Evolutionary conservation across 305 asterid genomes (phyloP).

Genomic region (Rubia tinctorum): DNA sequence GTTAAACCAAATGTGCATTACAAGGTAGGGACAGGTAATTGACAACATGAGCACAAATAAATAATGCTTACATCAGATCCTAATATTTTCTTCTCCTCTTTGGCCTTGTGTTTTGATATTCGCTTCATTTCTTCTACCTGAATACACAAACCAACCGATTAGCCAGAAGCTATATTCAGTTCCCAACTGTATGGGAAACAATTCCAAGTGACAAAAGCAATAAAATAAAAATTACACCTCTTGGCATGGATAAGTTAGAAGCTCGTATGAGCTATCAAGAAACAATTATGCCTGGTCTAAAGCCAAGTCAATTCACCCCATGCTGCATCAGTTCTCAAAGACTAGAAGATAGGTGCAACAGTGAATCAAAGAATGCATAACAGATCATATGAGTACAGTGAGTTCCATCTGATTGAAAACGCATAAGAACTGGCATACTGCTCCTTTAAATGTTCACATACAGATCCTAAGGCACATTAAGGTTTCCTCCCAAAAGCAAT

Average conservation of each 20-base stretch:
- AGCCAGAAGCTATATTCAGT: constrained; percentile 12
- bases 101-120: constrained; percentile 84
- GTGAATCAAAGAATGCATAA: background rate
- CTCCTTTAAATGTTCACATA: background rate
- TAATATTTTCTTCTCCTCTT: constrained; percentile 69
- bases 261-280: no score
- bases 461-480: background rate
- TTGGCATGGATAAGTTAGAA: background rate
- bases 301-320: background rate
- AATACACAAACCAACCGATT: constrained; percentile 21
- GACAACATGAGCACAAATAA: constrained; percentile 8
- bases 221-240: background rate
- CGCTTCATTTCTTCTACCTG: constrained; percentile 92
- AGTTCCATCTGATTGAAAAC: background rate
- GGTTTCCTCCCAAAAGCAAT: background rate
- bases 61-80: constrained; percentile 71
- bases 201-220: background rate
- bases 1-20: constrained; percentile 15
- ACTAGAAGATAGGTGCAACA: background rate
- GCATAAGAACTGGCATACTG: background rate
- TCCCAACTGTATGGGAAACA: background rate
- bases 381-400: background rate
- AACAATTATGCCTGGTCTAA: no score
- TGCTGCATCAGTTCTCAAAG: background rate
- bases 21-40: background rate